Evolutionary conservation across 345 rosid genomes (phyloP), one percentile per base, ranked within the genome.

Genomic region (Sisymbrium altissimum): DNA sequence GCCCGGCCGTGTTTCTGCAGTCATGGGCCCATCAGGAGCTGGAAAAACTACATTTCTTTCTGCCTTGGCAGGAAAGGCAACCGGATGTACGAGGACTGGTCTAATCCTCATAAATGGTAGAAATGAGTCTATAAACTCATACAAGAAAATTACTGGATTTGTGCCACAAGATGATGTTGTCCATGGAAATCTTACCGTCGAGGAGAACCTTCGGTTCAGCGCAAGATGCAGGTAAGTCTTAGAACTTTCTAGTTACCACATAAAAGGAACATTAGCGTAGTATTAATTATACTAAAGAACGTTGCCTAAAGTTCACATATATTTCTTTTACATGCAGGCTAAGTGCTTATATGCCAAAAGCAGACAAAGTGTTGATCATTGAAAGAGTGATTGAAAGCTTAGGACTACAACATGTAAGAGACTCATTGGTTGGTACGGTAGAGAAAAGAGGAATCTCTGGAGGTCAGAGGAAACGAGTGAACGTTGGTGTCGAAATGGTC

Each of bases 21-120:
- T 92, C 71, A 92, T 92, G 98, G 98, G 98, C 53, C 98, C 96
- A 66, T 92, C 98, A 7, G 98, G 98, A 68, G 96, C 96, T 48
- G 96, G 98, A 38, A 92, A 89, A 82, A 92, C 98, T 17, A 89
- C 98, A 6, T 92, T 92, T 84, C 89, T 92, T 65, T 83, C 88
- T 70, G 98, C 98, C 44, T 85, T 92, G 78, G 83, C 87, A 0
- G 98, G 96, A 39, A 92, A 89, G 74, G 72, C 89, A 48, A 83
- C 91, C 11, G 98, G 96, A 33, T 92, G 96, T 83, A 78, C 74
- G 0, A 80, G 76, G 68, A 74, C 82, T 35, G 97, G 97, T 63
- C 71, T 62, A n/a, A 82, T 92, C 76, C 96, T 88, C 40, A 76
- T 92, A 40, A 92, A 92, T 78, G 98, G 96, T 27, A 84, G 68